Evolutionary conservation across 805 yeast species (phyloP).

Genomic region (Lachancea quebecensis): DNA sequence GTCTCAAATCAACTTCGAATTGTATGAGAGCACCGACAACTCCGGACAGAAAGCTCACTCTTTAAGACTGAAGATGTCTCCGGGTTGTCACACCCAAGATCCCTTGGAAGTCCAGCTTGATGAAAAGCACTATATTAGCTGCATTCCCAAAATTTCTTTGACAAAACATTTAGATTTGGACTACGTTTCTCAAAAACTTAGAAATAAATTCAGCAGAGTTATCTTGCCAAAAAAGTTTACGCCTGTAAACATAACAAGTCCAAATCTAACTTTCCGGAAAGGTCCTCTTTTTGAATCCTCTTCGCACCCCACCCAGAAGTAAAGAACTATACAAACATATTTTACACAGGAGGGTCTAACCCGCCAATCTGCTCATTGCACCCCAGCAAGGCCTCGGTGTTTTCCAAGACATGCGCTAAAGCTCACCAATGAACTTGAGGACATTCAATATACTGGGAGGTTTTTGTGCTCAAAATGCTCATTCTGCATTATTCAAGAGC

Average conservation of each 20-base stretch:
- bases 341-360: too few species aligned
- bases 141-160: slow-evolving; percentile 83
- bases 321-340: neutral
- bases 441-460: neutral
- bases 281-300: neutral
- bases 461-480: neutral
- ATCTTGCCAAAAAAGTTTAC: slow-evolving; percentile 85
- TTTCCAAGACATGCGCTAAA: too few species aligned
- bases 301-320: neutral
- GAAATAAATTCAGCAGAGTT: slow-evolving; percentile 78
- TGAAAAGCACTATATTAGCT: slow-evolving; percentile 92
- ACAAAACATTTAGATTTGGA: slow-evolving; percentile 93
- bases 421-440: too few species aligned
- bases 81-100: slow-evolving; percentile 97
- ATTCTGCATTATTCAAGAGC: neutral
- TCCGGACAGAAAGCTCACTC: slow-evolving; percentile 76
- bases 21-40: slow-evolving; percentile 75
- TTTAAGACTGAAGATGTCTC: slow-evolving; percentile 83
- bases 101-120: slow-evolving; percentile 96
- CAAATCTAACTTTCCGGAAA: slow-evolving; percentile 32
- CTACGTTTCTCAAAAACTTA: slow-evolving; percentile 72
- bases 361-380: too few species aligned
- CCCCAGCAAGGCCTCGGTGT: too few species aligned
- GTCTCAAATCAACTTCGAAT: slow-evolving; percentile 89
- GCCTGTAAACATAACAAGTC: slow-evolving; percentile 81